Evolutionary conservation across 2,329 filamentous ascomycete genomes (phyloP).

Genomic region (Colletotrichum sansevieriae): DNA sequence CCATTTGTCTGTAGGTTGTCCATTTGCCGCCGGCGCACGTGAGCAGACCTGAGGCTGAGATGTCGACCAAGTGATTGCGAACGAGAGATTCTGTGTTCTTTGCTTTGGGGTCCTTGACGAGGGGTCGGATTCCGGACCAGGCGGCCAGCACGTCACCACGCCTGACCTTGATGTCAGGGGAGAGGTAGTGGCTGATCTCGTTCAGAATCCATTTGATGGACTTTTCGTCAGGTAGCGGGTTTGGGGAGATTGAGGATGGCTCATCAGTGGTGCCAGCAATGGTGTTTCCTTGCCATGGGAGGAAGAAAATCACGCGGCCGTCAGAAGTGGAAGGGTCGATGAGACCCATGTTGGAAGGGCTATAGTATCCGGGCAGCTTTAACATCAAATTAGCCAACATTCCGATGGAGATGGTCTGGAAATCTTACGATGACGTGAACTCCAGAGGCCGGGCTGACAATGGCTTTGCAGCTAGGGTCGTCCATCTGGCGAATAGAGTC

Average conservation of each 20-base stretch:
- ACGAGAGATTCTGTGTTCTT: constrained; percentile 89
- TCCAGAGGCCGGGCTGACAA: constrained; percentile 87
- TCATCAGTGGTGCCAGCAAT: constrained; percentile 91
- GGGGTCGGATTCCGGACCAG: constrained; percentile 88
- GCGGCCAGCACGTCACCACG: constrained; percentile 90
- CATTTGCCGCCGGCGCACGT: constrained; percentile 92
- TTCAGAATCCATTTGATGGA: constrained; percentile 91
- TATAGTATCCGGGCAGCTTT: constrained; percentile 85
- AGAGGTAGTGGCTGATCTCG: constrained; percentile 85
- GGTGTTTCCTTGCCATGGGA: constrained; percentile 93
- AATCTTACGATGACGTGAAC: constrained; percentile 76
- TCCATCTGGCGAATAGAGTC: constrained; percentile 90
- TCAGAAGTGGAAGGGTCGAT: constrained; percentile 90
- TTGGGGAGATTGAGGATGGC: constrained; percentile 76
- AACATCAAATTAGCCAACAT: background rate
- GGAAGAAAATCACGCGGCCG: constrained; percentile 91
- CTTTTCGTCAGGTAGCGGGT: constrained; percentile 83
- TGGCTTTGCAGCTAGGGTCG: constrained; percentile 77
- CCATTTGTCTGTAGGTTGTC: constrained; percentile 95
- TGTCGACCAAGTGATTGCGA: constrained; percentile 85
- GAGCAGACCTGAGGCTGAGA: constrained; percentile 83
- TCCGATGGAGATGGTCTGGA: too few species aligned
- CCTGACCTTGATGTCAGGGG: constrained; percentile 86
- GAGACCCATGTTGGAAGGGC: constrained; percentile 86
- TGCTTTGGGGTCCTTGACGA: constrained; percentile 88